Base-by-base conservation (phyloP, 1,284 basidiomycete species). In the Ceratobasidium sp. region DNA sequence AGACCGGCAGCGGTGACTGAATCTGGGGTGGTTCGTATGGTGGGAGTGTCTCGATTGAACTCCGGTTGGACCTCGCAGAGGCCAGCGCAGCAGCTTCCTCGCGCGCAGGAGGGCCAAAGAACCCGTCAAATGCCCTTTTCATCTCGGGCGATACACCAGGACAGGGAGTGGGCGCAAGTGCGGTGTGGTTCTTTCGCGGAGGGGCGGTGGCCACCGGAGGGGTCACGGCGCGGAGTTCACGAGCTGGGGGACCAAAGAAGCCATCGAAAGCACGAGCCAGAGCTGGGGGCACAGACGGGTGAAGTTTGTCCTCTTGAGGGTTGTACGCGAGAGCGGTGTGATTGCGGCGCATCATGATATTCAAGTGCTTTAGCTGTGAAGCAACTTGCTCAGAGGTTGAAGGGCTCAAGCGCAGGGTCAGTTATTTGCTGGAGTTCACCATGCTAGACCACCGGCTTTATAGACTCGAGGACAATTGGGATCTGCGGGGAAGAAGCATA, bases 51-150 rank as follows among this genome's bases (percentile, higher is more conserved):
- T 67, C 62, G 27, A 39, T 27, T 16, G 62, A 67, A 25, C 29
- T 39, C 52, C 62, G 21, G 19, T 56, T 30, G 7, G 49, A 25
- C 30, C 9, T 13, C 29, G 29, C 25, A 5, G 52, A n/a, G 25
- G 27, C 52, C 2, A 19, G 14, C 42, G 42, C 14, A 46, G n/a
- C 21, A 21, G n/a, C 33, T 13, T 50, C 47, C 42, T 67, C 62
- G n/a, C 62, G 62, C 16, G 62, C 62, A 29, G 62, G 62, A 23
- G 62, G 62, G n/a, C 62, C 62, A 47, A 67, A 67, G 42, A 67
- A 67, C 16, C 62, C 62, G 25, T 67, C 62, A 53, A 67, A 67
- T 21, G 62, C 62, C n/a, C 62, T 50, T 27, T 39, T 49, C 21
- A 67, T 47, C 30, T 47, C 23, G 16, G 62, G 62, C 1, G 62